Conservation (phyloP, 2,329 filamentous ascomycete species). For the Venturia oleaginea region DNA sequence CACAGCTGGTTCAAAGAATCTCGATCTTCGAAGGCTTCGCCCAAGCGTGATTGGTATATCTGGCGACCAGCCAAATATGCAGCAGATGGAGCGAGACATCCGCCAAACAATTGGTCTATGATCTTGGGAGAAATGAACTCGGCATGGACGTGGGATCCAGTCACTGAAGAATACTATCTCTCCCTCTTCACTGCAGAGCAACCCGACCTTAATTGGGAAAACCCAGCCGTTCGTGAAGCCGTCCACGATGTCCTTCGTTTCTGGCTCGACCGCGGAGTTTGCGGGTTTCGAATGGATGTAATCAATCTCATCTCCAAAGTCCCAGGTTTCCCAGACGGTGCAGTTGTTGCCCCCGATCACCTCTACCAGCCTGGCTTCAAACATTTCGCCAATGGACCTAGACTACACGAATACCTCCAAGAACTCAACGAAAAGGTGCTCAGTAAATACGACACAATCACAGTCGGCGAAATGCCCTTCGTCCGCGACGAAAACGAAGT, state of each 20-base stretch:
- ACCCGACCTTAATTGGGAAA: constrained; percentile 42
- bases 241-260: constrained; percentile 39
- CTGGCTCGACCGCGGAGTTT: constrained; percentile 38
- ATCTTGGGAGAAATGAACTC: constrained; percentile 31
- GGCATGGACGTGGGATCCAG: constrained; percentile 39
- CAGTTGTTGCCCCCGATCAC: constrained; percentile 30
- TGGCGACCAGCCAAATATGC: constrained; percentile 53
- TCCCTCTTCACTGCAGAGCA: constrained; percentile 38
- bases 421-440: constrained; percentile 45
- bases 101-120: constrained; percentile 47
- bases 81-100: constrained; percentile 42
- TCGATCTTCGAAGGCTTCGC: constrained; percentile 39
- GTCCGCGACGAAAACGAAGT: constrained; percentile 36
- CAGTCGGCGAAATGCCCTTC: constrained; percentile 53
- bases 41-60: constrained; percentile 56
- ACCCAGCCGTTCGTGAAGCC: constrained; percentile 33
- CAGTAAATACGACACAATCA: constrained; percentile 48
- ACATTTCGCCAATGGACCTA: constrained; percentile 48
- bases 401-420: constrained; percentile 48
- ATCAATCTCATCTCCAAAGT: constrained; percentile 42
- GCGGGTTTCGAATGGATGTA: constrained; percentile 41
- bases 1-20: constrained; percentile 52
- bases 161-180: constrained; percentile 39
- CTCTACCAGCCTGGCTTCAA: constrained; percentile 40
- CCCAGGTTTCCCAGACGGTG: constrained; percentile 33